Conservation (phyloP, 1,284 basidiomycete genomes). For the Malassezia equina region DNA sequence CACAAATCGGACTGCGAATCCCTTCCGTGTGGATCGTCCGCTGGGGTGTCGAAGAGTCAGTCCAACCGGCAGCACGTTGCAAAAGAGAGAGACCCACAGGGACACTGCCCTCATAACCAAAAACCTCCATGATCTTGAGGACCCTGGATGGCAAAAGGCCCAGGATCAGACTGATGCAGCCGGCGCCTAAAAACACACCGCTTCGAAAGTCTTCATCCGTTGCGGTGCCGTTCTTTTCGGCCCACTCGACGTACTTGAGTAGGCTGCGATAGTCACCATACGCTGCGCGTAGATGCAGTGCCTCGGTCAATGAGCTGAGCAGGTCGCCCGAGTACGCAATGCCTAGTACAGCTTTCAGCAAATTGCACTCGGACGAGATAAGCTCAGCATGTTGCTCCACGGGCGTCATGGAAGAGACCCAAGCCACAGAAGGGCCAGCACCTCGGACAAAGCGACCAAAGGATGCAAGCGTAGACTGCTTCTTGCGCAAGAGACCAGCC, state of each 20-base stretch:
- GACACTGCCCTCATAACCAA: slow-evolving; percentile 44
- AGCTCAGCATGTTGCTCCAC: slow-evolving; percentile 45
- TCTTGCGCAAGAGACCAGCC: slow-evolving; percentile 35
- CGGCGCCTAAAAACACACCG: slow-evolving; percentile 44
- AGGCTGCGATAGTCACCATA: slow-evolving; percentile 46
- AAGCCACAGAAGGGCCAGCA: slow-evolving; percentile 32
- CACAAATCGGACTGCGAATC: slow-evolving; percentile 33
- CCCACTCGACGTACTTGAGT: slow-evolving; percentile 44
- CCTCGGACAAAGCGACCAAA: slow-evolving; percentile 44
- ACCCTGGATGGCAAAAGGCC: slow-evolving; percentile 44
- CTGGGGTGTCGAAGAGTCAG: slow-evolving; percentile 23
- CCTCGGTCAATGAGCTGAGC: slow-evolving; percentile 43
- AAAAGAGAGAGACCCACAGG: slow-evolving; percentile 35
- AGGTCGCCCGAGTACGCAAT: slow-evolving; percentile 46
- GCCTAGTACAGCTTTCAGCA: slow-evolving; percentile 44
- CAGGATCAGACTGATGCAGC: slow-evolving; percentile 44
- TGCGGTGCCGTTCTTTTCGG: slow-evolving; percentile 19
- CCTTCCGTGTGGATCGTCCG: slow-evolving; percentile 26
- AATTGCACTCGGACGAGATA: slow-evolving; percentile 37
- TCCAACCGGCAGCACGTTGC: slow-evolving; percentile 33
- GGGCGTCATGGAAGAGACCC: slow-evolving; percentile 33
- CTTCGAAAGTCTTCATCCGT: slow-evolving; percentile 44
- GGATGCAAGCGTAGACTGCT: slow-evolving; percentile 28
- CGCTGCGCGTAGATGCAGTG: slow-evolving; percentile 44
- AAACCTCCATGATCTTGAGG: slow-evolving; percentile 47